Percentiles rank a stretch among this genome's conserved stretches.
phyloP scores from a whole-genome alignment of 2,329 filamentous ascomycete species.

The Leptographium galeiforme region DNA sequence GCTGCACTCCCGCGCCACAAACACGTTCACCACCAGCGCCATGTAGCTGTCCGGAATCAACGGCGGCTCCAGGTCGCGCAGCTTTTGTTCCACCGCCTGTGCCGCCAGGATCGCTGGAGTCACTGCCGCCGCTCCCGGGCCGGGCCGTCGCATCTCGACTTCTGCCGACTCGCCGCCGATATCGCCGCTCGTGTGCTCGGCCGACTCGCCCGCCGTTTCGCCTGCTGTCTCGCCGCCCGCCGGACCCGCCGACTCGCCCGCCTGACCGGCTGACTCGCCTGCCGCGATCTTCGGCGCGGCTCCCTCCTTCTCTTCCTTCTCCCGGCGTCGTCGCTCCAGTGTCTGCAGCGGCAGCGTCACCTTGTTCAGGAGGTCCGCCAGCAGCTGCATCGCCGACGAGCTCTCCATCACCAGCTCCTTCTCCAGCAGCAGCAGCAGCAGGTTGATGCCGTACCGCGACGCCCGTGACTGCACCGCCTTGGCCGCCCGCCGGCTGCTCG shows the following conservation, averaged over 20 bases:
- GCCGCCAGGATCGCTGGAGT: slow-evolving; percentile 12
- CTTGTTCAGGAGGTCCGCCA: slow-evolving; percentile 74
- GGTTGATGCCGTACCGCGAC: slow-evolving; percentile 83
- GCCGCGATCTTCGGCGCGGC: slow-evolving; percentile 20
- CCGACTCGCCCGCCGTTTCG: slow-evolving; percentile 3
- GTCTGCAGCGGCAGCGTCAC: slow-evolving; percentile 78
- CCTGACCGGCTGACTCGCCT: slow-evolving; percentile 22
- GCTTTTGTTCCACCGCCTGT: slow-evolving; percentile 19
- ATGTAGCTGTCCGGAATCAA: slow-evolving; percentile 81
- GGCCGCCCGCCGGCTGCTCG: slow-evolving; percentile 59
- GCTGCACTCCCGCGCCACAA: slow-evolving; percentile 90
- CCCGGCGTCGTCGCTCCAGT: slow-evolving; percentile 71
- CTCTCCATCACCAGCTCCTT: slow-evolving; percentile 95
- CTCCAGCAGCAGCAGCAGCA: slow-evolving; percentile 74
- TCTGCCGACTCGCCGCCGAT: neutral
- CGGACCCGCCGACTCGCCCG: slow-evolving; percentile 9
- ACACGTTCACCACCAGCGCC: slow-evolving; percentile 87
- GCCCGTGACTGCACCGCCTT: slow-evolving; percentile 77
- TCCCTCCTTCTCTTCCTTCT: slow-evolving; percentile 40
- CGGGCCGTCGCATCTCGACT: neutral
- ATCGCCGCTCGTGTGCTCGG: too few relatives aligned
- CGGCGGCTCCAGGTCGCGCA: slow-evolving; percentile 59
- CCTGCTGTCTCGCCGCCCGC: slow-evolving; percentile 13
- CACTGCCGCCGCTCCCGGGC: slow-evolving; percentile 3
- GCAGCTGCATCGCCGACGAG: slow-evolving; percentile 87